Percentiles rank a stretch among this genome's conserved stretches.
Conservation (phyloP, 2,329 filamentous ascomycete species). For the Orbilia javanica region DNA sequence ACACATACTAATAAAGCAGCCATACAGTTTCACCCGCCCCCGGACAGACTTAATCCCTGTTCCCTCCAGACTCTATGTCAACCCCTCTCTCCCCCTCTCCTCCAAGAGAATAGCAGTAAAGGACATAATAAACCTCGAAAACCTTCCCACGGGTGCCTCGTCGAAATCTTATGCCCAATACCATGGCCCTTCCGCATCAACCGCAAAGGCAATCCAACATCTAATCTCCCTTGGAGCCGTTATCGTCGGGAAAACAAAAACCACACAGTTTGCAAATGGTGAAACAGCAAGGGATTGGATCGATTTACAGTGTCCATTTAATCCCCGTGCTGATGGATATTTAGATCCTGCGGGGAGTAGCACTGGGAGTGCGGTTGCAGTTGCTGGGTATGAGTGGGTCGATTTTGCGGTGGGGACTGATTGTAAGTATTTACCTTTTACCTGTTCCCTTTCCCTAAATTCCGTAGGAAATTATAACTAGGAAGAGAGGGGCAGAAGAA, state of each 20-base stretch:
- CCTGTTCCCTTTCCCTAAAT: no score
- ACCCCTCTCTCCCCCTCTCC: slow-evolving; percentile 67
- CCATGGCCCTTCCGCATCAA: slow-evolving; percentile 67
- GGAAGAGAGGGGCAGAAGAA: background rate
- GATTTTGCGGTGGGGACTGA: slow-evolving; percentile 59
- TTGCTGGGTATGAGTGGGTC: slow-evolving; percentile 63
- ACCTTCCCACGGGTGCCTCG: slow-evolving; percentile 71
- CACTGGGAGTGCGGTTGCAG: slow-evolving; percentile 61
- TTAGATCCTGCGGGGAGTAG: slow-evolving; percentile 62
- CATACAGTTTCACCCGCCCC: slow-evolving; percentile 27
- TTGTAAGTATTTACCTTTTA: slow-evolving; percentile 37
- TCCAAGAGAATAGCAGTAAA: slow-evolving; percentile 75
- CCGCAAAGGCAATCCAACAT: slow-evolving; percentile 69
- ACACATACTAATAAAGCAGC: background rate
- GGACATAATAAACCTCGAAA: slow-evolving; percentile 73
- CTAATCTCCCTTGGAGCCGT: slow-evolving; percentile 74
- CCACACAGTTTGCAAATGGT: slow-evolving; percentile 67
- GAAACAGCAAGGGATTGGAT: slow-evolving; percentile 62
- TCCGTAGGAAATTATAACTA: background rate
- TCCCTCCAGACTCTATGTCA: slow-evolving; percentile 74
- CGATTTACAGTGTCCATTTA: slow-evolving; percentile 63
- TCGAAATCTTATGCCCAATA: slow-evolving; percentile 73
- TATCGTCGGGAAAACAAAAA: slow-evolving; percentile 71
- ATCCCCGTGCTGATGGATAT: slow-evolving; percentile 63
- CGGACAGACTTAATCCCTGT: slow-evolving; percentile 65